A percentile compares a stretch with the other conserved stretches of the same genome.
Evolutionary conservation across 768 basidiomycete species (phyloP).

Genomic region (Boletus barrowsii): DNA sequence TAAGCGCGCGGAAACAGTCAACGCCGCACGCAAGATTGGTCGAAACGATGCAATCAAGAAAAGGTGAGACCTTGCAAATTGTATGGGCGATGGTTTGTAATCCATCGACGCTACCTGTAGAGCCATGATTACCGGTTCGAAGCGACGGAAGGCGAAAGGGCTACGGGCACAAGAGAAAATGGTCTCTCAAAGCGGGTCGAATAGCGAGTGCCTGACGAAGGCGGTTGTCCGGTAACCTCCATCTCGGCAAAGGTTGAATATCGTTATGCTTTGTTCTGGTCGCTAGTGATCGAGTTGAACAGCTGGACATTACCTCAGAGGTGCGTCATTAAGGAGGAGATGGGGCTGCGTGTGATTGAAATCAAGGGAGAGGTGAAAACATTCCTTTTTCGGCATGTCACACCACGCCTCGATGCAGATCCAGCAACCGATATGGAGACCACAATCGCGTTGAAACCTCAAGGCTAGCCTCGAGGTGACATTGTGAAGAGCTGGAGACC

Average conservation of each 20-base stretch:
- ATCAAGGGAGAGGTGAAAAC: conserved; percentile 9
- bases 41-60: conserved; percentile 70
- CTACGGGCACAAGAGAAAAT: not conserved
- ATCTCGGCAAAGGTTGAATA: conserved; percentile 9
- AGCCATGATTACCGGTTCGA: conserved; percentile 77
- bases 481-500: conserved; percentile 31
- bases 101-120: conserved; percentile 34
- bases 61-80: conserved; percentile 42
- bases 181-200: too few relatives aligned
- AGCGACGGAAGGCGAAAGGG: conserved; percentile 53
- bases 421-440: conserved; percentile 23
- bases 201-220: not conserved
- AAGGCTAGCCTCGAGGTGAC: conserved; percentile 41
- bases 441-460: conserved; percentile 28
- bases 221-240: not conserved
- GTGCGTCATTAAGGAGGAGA: conserved; percentile 3
- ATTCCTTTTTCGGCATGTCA: conserved; percentile 6
- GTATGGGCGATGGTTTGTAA: not conserved
- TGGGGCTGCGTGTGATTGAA: conserved; percentile 8
- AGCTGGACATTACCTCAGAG: conserved; percentile 4
- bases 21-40: conserved; percentile 65
- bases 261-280: conserved; percentile 9
- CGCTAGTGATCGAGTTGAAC: not conserved
- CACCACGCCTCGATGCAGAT: conserved; percentile 27
- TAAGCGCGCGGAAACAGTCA: conserved; percentile 74